Evolutionary conservation across 2,329 filamentous ascomycete species (phyloP), one percentile per base, ranked within the genome.

Genomic region (Alternaria sp.): DNA sequence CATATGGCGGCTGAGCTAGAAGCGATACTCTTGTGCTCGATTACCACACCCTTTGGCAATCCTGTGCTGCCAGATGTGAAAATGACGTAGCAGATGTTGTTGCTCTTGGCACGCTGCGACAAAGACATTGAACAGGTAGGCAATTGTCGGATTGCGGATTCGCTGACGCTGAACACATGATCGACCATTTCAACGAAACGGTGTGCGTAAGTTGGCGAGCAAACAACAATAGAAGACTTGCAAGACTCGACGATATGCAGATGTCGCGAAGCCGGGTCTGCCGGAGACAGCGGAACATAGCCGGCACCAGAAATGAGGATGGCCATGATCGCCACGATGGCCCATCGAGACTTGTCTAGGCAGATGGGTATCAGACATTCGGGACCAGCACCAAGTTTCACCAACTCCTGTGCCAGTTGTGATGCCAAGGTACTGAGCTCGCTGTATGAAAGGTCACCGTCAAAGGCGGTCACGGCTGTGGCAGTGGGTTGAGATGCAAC

Each of bases 321-420:
- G 4, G 67, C 76, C 64, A 79, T 70, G n/a, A 78, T 74, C 2
- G 74, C 72, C 12, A 79, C 77, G 14, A 78, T 68, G 7, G 77
- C 74, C 75, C 74, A 79, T 7, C 66, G 59, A 5, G 77, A 79
- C 60, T 79, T 80, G 45, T 78, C 74, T 7, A 79, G 54, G 51
- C 77, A 79, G 25, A 76, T 70, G 3, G 75, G 69, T 6, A 79
- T 68, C n/a, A 79, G 64, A 4, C 65, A 66, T 50, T 77, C 75
- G 1, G 75, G 74, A 10, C 73, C 75, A 48, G 74, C 73, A 28
- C 76, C 76, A n/a, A 74, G 57, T 40, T 59, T 59, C 4, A 74
- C 61, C 14, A 80, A 68, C 22, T 72, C 63, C 22, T 73, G 67
- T 7, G 76, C 72, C 30, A 80, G 59, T 8, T 67, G 59, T 10